A percentile compares a stretch with the other conserved stretches of the same genome.
phyloP scores from a whole-genome alignment of 371 early-diverging fungal species.

The Fennellomyces sp. region DNA sequence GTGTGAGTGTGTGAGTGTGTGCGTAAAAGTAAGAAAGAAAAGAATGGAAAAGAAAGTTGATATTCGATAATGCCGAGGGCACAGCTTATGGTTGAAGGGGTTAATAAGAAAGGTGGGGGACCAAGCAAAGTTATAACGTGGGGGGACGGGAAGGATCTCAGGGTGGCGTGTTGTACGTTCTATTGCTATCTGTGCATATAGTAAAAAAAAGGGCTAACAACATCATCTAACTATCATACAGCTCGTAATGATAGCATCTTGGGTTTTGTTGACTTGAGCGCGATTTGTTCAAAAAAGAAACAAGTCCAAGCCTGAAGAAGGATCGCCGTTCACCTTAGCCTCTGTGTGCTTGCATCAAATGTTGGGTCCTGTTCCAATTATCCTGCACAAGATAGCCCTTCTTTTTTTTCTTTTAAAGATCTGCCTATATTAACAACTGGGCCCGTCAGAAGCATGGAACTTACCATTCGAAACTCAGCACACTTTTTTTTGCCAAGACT shows the following conservation, averaged over 20 bases:
- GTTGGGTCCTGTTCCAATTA: background rate
- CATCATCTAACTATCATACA: background rate
- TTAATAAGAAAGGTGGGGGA: background rate
- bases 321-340: background rate
- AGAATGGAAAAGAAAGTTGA: background rate
- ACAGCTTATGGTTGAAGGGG: background rate
- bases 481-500: conserved; percentile 1
- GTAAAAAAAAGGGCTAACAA: background rate
- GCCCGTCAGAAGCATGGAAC: conserved; percentile 1
- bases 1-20: background rate
- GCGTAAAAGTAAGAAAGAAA: background rate
- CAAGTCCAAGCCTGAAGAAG: too few species aligned
- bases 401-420: background rate
- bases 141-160: background rate
- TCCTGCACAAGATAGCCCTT: background rate
- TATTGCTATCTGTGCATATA: background rate
- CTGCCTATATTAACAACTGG: background rate
- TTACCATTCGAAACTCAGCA: conserved; percentile 3
- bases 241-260: conserved; percentile 1
- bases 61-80: background rate
- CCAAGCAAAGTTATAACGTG: background rate
- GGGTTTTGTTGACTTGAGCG: too few species aligned
- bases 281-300: too few species aligned
- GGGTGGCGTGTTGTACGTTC: background rate
- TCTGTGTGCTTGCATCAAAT: background rate